Base-by-base conservation (phyloP, 2,329 filamentous ascomycete species). In the Cercospora sp. region DNA sequence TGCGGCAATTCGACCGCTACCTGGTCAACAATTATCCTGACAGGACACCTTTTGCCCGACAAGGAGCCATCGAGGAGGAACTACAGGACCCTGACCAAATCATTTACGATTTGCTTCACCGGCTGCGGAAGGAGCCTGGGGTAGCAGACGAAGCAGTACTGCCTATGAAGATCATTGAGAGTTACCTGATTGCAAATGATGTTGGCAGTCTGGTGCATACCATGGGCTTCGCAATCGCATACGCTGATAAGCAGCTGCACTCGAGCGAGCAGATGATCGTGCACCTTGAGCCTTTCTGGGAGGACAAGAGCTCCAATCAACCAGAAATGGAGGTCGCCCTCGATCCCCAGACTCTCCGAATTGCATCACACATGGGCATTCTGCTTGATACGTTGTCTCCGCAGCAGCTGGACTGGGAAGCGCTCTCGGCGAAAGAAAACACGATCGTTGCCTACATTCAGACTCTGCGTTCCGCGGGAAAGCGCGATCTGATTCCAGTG, bases 381-480 rank as follows among this genome's bases (percentile, higher is more conserved):
- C 82, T 92, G 16, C 84, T 94, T 48, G 85, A 84, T 58, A 81
- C 69, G 6, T 62, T 74, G 16, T 64, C 70, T n/a, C 80, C 83
- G 59, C 82, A 84, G 60, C 76, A 81, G 18, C 81, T 84, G 31
- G 80, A 83, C 33, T 71, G 70, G 9, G 76, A 81, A 20, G 76
- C 79, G 64, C 79, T 81, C 36, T 81, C 83, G 62, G 85, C 84
- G 16, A 86, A 89, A 71, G 91, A 96, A 75, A 92, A 91, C 74
- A 88, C 94, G 58, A 83, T 97, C 63, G 88, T 91, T 0, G 89
- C 88, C 3, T 98, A 98, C 77, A 90, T 96, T 65, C 91, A 91
- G 73, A 89, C 91, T 69, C 81, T 99, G 42, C 88, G 91, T 53
- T 84, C 90, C 58, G 87, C 87, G 16, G 87, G 89, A 36, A 87